Percentiles rank a stretch among this genome's conserved stretches.
These are phyloP conservation scores for Lactarius sanguifluus DNA, from an alignment of 768 basidiomycete genomes.

Conservation along the genomic window DNA sequence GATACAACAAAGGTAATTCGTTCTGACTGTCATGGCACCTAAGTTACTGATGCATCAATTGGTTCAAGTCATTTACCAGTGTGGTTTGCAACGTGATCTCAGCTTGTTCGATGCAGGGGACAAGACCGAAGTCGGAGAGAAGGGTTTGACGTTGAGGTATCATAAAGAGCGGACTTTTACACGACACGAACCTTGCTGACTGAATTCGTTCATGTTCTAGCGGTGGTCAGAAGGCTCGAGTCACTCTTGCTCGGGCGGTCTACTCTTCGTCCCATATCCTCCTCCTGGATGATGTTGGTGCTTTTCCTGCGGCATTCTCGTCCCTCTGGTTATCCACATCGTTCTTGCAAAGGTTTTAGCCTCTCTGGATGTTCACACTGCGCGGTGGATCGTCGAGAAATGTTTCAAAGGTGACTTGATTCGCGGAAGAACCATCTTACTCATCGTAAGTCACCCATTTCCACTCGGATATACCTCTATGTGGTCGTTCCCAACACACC, in stretches of 20 bases:
- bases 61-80: conserved; percentile 29
- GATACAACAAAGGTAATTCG: conserved; percentile 42
- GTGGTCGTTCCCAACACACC: not conserved
- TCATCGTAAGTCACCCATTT: too few relatives aligned
- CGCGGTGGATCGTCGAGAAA: too few relatives aligned
- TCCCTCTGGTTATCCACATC: not conserved
- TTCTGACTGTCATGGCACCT: not conserved
- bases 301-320: not conserved
- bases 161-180: too few relatives aligned
- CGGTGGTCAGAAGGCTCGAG: conserved; percentile 59
- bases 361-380: conserved; percentile 30
- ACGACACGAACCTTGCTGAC: not conserved
- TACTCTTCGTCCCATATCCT: conserved; percentile 40
- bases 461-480: not conserved
- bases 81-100: conserved; percentile 41
- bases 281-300: conserved; percentile 62
- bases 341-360: conserved; percentile 40
- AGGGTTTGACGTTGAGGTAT: conserved; percentile 48
- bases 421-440: too few relatives aligned
- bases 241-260: conserved; percentile 57
- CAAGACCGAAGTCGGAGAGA: conserved; percentile 57
- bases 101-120: conserved; percentile 50
- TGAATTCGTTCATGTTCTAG: conserved; percentile 27
- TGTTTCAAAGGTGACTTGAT: too few relatives aligned
- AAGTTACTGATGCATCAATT: not conserved